phyloP scores from a whole-genome alignment of 306 rosid species.

The Citrullus colocynthis region DNA sequence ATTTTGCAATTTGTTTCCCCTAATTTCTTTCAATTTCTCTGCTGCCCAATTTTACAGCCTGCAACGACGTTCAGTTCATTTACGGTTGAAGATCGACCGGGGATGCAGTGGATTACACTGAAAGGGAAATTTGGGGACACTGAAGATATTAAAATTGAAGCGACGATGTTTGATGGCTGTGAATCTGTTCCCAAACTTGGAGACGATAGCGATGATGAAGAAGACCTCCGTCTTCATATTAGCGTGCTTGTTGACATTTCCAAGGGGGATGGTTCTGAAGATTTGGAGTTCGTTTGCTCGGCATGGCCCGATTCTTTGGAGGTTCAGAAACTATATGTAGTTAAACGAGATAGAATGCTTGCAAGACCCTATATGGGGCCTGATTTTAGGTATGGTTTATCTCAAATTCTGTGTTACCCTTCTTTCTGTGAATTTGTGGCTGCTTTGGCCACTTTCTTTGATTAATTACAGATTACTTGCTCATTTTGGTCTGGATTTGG shows the following conservation, averaged over 20 bases:
- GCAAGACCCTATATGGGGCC: conserved; percentile 57
- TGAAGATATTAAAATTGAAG: conserved; percentile 62
- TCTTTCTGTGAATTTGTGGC: background rate
- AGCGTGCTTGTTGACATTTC: conserved; percentile 64
- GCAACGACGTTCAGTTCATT: conserved; percentile 41
- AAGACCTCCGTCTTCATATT: conserved; percentile 40
- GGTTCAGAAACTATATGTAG: conserved; percentile 49
- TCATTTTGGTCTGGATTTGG: background rate
- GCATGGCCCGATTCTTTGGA: conserved; percentile 59
- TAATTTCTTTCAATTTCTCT: background rate
- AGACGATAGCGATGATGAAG: conserved; percentile 40
- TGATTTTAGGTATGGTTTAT: conserved; percentile 44
- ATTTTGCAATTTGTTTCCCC: background rate
- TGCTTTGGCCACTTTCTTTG: background rate
- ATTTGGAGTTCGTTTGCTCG: conserved; percentile 61
- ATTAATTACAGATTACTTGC: background rate
- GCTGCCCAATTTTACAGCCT: conserved; percentile 32
- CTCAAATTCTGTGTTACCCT: background rate
- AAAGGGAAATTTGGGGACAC: conserved; percentile 38
- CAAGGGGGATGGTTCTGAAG: conserved; percentile 30
- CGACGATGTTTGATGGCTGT: conserved; percentile 73
- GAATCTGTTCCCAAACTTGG: conserved; percentile 32
- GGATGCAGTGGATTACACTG: conserved; percentile 56
- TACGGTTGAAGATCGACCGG: conserved; percentile 51
- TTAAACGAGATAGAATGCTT: conserved; percentile 21